Base-by-base conservation (phyloP, 164 flowering plant species). In the Annona cherimola region DNA sequence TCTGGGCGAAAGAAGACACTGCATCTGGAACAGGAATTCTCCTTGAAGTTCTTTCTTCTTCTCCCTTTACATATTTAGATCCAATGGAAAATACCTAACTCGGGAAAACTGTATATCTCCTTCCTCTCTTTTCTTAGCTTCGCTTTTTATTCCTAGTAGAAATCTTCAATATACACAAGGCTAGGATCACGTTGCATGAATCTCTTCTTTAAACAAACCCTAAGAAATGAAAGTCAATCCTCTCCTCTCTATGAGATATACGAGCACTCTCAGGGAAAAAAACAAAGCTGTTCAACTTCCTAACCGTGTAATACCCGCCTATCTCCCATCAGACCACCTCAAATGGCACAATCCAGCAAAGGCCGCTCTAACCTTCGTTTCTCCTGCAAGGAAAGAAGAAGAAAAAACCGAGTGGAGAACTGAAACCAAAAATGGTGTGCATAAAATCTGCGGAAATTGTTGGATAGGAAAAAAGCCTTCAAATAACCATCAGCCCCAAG, bases 241-340 rank as follows among this genome's bases (percentile, higher is more conserved):
- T 20, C 63, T 61, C 40, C 63, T 61, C 14, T 61, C 19, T 64
- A 42, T 18, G 44, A 35, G 9, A 35, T 4, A 39, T 40, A 16
- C 4, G 35, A 7, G 40, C 41, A 35, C 8, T 9, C 40, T 40
- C 5, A 44, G 45, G 65, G 43, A 16, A 39, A 45, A 43, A 3
- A 20, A 73, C 41, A 62, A 50, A 20, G n/a, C 14, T 76, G 50
- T 61, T 46, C 68, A 67, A 57, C 46, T 64, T 61, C 26, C 12
- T 1, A 67, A 75, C 43, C 62, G 63, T 45, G 19, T 55, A 60
- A 43, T 5, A 35, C 41, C 42, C 20, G 42, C 64, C 63, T 75
- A 61, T 72, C 73, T 61, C 60, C 61, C 68, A 26, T 46, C 70
- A 46, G 63, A 45, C 75, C 66, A 42, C 45, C 61, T 62, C 46